Evolutionary conservation across 2,329 filamentous ascomycete species (phyloP), one percentile per base, ranked within the genome.

Genomic region (Thelonectria rubi): DNA sequence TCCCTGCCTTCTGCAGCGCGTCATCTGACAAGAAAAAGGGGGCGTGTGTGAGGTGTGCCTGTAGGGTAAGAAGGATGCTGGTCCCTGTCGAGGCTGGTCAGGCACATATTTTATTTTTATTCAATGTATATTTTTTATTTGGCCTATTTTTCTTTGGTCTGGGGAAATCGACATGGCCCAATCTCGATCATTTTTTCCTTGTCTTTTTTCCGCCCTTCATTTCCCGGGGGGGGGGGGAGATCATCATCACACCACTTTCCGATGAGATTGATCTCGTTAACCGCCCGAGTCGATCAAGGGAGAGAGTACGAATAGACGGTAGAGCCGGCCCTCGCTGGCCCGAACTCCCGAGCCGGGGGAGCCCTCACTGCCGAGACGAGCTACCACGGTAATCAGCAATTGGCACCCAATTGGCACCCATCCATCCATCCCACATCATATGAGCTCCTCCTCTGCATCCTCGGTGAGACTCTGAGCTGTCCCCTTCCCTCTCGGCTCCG

Each of bases 1-100:
- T 42, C 42, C 55, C 49, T 24, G 57, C 40, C 37, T n/a, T 53
- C 46, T 45, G 49, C 43, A 47, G 63, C 57, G 58, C 49, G 53
- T 64, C 65, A 67, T 65, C 58, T 43, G 57, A 56, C 59, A 52
- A 43, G 18, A 42, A 54, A 17, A 49, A 30, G 26, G 34, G 12
- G 17, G 18, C 5, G 17, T 20, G 9, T 5, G n/a, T 43, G 15
- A 4, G 24, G 4, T 4, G 4, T 24, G 24, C 7, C 7, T 4
- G 4, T 24, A 24, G 7, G 24, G 24, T 24, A 6, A 4, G 10
- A 21, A 45, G 17, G 8, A 45, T 45, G 17, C 56, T 56, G 34
- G 60, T 59, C 55, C 55, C 60, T 60, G 66, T 56, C 60, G 52
- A 51, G 45, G 59, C 52, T 40, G 17, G 58, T 57, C 54, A 60